These are phyloP conservation scores for Diaporthe velutina DNA, from an alignment of 2,329 filamentous ascomycete species.

Conservation along the genomic window DNA sequence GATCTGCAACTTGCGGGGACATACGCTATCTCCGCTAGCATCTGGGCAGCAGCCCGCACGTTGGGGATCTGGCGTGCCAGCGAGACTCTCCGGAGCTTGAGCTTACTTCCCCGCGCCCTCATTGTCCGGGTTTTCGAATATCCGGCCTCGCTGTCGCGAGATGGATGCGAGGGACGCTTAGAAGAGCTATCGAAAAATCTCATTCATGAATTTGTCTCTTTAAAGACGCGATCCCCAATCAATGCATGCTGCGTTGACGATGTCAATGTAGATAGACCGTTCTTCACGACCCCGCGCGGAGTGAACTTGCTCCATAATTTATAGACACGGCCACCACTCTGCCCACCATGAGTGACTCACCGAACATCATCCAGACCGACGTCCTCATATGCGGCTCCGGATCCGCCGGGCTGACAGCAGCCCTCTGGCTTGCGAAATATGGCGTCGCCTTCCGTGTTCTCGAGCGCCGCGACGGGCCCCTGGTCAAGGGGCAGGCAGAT, in stretches of 20 bases:
- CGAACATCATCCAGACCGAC: constrained; percentile 49
- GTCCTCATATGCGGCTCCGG: constrained; percentile 73
- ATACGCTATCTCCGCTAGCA: constrained; percentile 13
- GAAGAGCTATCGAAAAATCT: not conserved
- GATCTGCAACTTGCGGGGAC: constrained; percentile 7
- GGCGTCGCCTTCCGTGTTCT: constrained; percentile 69
- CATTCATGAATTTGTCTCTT: not conserved
- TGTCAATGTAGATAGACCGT: no score
- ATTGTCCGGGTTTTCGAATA: not conserved
- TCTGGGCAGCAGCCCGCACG: not conserved
- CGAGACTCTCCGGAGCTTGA: not conserved
- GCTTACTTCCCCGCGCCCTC: constrained; percentile 12
- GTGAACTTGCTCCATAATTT: not conserved
- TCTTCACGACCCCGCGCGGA: not conserved
- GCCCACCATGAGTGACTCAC: constrained; percentile 1
- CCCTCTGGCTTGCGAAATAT: constrained; percentile 70
- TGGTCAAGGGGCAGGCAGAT: constrained; percentile 73
- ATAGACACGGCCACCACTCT: not conserved
- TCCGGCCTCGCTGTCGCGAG: constrained; percentile 6
- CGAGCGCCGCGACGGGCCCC: constrained; percentile 66
- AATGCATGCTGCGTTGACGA: no score
- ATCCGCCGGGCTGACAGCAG: constrained; percentile 72
- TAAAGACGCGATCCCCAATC: not conserved
- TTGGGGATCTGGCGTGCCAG: not conserved
- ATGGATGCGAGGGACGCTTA: not conserved